These are phyloP conservation scores for Podaxis sp. DNA, from an alignment of 768 basidiomycete genomes.

Conservation along the genomic window DNA sequence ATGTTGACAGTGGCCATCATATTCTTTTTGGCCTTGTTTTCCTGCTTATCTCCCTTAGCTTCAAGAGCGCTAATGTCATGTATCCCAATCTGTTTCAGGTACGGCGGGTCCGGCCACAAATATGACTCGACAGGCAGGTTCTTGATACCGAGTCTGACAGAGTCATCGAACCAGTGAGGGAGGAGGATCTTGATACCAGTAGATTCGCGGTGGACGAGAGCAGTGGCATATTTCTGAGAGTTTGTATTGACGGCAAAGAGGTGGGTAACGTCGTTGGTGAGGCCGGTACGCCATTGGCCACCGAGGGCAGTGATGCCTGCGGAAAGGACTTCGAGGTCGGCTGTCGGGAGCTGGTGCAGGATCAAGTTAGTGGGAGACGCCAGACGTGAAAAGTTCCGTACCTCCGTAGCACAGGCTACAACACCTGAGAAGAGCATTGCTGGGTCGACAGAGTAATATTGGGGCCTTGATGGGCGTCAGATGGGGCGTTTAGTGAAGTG, in stretches of 20 bases:
- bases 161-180: constrained; percentile 92
- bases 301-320: constrained; percentile 73
- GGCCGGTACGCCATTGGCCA: constrained; percentile 72
- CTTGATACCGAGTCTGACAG: constrained; percentile 50
- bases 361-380: neutral
- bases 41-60: constrained; percentile 17
- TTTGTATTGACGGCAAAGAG: constrained; percentile 59
- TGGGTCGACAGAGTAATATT: constrained; percentile 75
- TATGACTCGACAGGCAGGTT: constrained; percentile 51
- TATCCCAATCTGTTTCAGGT: constrained; percentile 30
- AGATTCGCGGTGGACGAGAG: constrained; percentile 53
- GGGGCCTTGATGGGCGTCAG: constrained; percentile 29
- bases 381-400: constrained; percentile 23
- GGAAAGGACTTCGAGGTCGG: constrained; percentile 70
- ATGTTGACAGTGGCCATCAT: constrained; percentile 23
- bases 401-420: constrained; percentile 66
- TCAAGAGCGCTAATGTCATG: constrained; percentile 16
- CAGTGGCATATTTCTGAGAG: constrained; percentile 48
- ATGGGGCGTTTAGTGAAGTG: neutral
- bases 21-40: constrained; percentile 20
- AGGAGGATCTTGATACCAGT: constrained; percentile 67
- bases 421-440: constrained; percentile 80
- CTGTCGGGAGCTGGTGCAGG: constrained; percentile 41
- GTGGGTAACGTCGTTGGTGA: constrained; percentile 87
- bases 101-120: constrained; percentile 68